Percentiles rank a stretch among this genome's conserved stretches.
These are phyloP conservation scores for Prototheca stagnorum DNA, from an alignment of 163 green algal genomes.

Conservation along the genomic window DNA sequence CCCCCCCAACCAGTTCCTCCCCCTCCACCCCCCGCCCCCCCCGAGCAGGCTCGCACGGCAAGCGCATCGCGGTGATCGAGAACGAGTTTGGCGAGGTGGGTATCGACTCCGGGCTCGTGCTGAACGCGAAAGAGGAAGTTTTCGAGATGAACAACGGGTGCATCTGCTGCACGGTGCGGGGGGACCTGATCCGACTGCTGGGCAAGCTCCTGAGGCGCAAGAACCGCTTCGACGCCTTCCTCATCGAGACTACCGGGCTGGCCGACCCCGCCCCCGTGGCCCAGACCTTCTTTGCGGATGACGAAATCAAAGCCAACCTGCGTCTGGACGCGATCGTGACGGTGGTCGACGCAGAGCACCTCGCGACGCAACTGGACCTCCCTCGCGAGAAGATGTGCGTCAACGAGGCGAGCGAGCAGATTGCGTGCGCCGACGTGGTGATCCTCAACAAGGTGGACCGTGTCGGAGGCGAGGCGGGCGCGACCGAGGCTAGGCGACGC, in stretches of 20 bases:
- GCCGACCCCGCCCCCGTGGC: slow-evolving; percentile 73
- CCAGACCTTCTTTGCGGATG: slow-evolving; percentile 64
- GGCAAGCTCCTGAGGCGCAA: slow-evolving; percentile 49
- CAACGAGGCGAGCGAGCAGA: slow-evolving; percentile 34
- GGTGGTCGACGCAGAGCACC: slow-evolving; percentile 65
- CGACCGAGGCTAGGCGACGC: too few relatives aligned
- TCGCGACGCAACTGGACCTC: slow-evolving; percentile 44
- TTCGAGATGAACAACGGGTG: slow-evolving; percentile 69
- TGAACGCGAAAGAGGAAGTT: slow-evolving; percentile 34
- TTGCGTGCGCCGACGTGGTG: slow-evolving; percentile 70
- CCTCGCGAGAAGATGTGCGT: slow-evolving; percentile 13
- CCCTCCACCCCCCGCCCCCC: too few relatives aligned
- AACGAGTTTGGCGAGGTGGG: slow-evolving; percentile 53
- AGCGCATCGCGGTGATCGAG: slow-evolving; percentile 57
- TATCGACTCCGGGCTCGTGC: slow-evolving; percentile 49
- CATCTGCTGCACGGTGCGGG: slow-evolving; percentile 80
- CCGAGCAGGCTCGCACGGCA: slow-evolving; percentile 44
- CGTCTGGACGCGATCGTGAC: slow-evolving; percentile 67
- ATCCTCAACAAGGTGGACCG: slow-evolving; percentile 78
- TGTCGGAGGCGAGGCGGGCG: too few relatives aligned
- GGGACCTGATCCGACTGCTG: slow-evolving; percentile 69
- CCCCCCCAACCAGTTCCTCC: too few relatives aligned
- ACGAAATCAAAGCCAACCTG: slow-evolving; percentile 54
- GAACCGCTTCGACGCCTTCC: slow-evolving; percentile 66
- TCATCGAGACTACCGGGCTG: slow-evolving; percentile 81